Evolutionary conservation across 2,329 filamentous ascomycete species (phyloP).

Genomic region (Sclerotinia spermophila): DNA sequence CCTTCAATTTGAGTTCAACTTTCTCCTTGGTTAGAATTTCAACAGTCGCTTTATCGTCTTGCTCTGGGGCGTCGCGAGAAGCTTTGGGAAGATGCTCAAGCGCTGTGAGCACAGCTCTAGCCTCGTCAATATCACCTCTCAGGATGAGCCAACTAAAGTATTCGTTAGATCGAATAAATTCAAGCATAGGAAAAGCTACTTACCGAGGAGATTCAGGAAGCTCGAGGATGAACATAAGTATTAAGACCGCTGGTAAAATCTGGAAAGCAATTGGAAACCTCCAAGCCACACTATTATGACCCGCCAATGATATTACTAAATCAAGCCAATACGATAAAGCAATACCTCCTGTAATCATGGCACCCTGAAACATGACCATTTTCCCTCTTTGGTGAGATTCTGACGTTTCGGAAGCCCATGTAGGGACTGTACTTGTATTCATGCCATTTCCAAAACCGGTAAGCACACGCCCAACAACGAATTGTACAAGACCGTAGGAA

Average conservation of each 20-base stretch:
- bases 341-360: conserved; percentile 19
- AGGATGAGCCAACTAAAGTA: conserved; percentile 36
- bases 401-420: conserved; percentile 22
- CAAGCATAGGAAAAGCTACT: neutral
- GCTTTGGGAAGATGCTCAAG: conserved; percentile 39
- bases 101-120: conserved; percentile 36
- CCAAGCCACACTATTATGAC: conserved; percentile 11
- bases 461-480: conserved; percentile 62
- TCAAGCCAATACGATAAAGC: conserved; percentile 20
- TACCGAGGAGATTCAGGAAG: conserved; percentile 37
- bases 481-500: conserved; percentile 52
- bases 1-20: neutral
- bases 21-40: neutral
- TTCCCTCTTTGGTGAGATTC: conserved; percentile 19
- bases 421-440: conserved; percentile 43
- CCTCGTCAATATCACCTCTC: conserved; percentile 36
- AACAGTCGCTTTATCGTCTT: neutral
- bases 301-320: conserved; percentile 13
- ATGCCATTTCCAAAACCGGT: conserved; percentile 72
- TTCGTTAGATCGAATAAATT: neutral
- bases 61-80: conserved; percentile 35
- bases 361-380: conserved; percentile 20
- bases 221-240: conserved; percentile 27
- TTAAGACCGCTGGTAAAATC: conserved; percentile 15
- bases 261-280: conserved; percentile 21